These are phyloP conservation scores for Emergomyces africanus DNA, from an alignment of 2,329 filamentous ascomycete genomes.

Conservation along the genomic window DNA sequence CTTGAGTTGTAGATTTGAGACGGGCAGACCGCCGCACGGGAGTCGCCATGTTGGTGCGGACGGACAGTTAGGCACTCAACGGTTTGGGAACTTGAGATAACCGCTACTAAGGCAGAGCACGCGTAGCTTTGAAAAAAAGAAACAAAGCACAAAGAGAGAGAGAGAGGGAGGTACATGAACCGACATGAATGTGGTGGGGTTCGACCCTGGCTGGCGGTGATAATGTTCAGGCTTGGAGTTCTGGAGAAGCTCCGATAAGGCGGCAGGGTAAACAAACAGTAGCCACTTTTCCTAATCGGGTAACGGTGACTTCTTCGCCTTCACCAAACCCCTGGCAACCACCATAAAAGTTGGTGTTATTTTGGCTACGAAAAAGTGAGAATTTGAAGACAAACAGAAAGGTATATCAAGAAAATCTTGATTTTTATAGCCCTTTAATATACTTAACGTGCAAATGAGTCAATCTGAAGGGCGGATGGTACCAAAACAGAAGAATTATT, in stretches of 20 bases:
- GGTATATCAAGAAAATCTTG: not conserved
- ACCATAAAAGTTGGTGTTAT: too few species aligned
- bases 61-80: not conserved
- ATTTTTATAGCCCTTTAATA: not conserved
- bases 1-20: constrained; percentile 1
- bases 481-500: not conserved
- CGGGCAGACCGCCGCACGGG: constrained; percentile 2
- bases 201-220: not conserved
- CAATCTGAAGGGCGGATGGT: not conserved
- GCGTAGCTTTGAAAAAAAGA: not conserved
- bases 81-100: not conserved
- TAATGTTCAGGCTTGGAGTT: not conserved
- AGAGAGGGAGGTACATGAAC: not conserved
- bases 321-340: not conserved
- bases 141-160: not conserved
- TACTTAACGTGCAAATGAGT: not conserved
- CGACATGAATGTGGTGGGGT: not conserved
- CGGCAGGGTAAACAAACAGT: constrained; percentile 3
- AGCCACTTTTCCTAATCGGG: constrained; percentile 3
- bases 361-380: not conserved
- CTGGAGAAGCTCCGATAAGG: not conserved
- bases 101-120: not conserved
- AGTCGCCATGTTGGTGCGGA: constrained; percentile 1
- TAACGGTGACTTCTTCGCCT: not conserved
- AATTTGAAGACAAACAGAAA: not conserved